Base-by-base conservation (phyloP, 148 eudicot species). In the Silene uniflora region DNA sequence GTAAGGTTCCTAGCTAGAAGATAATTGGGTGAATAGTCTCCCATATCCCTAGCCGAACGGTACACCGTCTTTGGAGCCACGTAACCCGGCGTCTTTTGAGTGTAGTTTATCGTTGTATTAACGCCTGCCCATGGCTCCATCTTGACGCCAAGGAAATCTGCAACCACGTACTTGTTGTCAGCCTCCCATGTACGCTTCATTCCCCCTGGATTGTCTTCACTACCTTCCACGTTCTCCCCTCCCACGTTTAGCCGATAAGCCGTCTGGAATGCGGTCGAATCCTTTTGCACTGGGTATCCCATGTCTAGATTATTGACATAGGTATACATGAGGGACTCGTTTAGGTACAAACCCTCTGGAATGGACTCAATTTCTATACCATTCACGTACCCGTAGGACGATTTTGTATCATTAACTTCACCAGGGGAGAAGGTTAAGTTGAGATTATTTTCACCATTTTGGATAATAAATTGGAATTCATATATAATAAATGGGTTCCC, bases 301-400 rank as follows among this genome's bases (percentile, higher is more conserved):
- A 0, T 4, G 0, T 1, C 24, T 65, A 22, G 73, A 76, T 6
- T 42, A 64, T n/a, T 16, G 2, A 24, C 11, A 2, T 13, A 63
- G 7, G 11, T 18, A 6, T 61, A 58, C 1, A 0, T 0, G 0
- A 3, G 1, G 17, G 59, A 8, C 7, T 32, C 77, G 9, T 76
- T 55, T 49, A 75, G 73, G 68, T 82, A 86, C 54, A 86, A 86
- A 4, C 68, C 75, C 4, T 74, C 19, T 0, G 89, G 88, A 52
- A 83, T 61, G 8, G 88, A 80, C 56, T 82, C 25, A n/a, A 88
- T 76, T 58, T 88, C 91, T 14, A 88, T 88, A 12, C 82, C 89
- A 55, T 86, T 86, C 6, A 86, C 76, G 54, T 86, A 86, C 18
- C 87, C 88, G 69, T 79, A 81, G 0, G 64, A n/a, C 9, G 10